Base-by-base conservation (phyloP, 441 rosid species). In the Erysimum cheiri region DNA sequence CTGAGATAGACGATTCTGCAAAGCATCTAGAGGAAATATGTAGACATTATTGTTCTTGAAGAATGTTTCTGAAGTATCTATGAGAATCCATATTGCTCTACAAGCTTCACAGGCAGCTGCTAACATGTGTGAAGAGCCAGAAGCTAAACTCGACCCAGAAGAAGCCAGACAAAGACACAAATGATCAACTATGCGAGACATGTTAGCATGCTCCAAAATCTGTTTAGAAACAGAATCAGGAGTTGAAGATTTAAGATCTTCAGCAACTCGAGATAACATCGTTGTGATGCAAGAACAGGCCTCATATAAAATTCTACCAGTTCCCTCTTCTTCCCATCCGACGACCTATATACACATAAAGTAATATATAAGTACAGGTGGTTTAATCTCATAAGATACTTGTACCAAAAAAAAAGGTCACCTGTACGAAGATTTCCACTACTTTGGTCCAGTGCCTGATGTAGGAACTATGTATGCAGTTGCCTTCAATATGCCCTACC, bases 71-170 rank as follows among this genome's bases (percentile, higher is more conserved):
- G 84, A 75, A 58, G 88, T 84, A 75, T 92, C 88, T 75, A 89
- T 71, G 71, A 95, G 77, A 40, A 80, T 85, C 96, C 92, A 92
- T 53, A 89, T 80, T 69, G 93, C 93, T 75, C 75, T 88, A 71
- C 95, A 88, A 71, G 92, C 93, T 82, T 92, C 99, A 40, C 90
- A 81, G 50, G 93, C 95, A 72, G 87, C 93, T 67, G 78, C 90
- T 78, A 88, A 72, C 86, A 95, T 83, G 70, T 83, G 84, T 72
- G 95, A 86, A 65, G 96, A 89, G 61, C 93, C 96, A 8, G 93
- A 84, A 76, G 81, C 79, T 36, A 92, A 88, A 84, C 90, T 82
- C 44, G 95, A 83, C 44, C 99, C 98, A 28, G 93, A 81, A 67
- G 85, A 84, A 76, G 86, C 96, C 78, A 92, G 79, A 84, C 93